Evolutionary conservation across 108 stramenopile genomes (phyloP), one percentile per base, ranked within the genome.

Genomic region (Fragilaria radians): DNA sequence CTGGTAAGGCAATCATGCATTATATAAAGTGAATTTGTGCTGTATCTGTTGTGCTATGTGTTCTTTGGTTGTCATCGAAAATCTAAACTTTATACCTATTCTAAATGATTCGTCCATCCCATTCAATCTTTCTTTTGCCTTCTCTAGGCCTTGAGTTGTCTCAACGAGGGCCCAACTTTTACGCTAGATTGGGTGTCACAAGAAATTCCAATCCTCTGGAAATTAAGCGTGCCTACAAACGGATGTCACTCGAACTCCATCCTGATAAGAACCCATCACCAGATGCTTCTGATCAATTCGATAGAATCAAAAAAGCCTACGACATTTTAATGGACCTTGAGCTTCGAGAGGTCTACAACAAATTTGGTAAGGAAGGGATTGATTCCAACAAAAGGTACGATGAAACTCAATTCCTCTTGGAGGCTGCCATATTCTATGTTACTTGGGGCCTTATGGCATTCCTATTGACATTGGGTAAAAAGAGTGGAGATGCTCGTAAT

Each of bases 211-310:
- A 80, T 32, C 88, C 95, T 17, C 73, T 95, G 34, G 94, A 96
- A 65, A 96, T 98, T 64, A 98, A 98, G 72, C 81, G 91, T 7
- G 91, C 96, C 33, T 98, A 98, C 88, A 93, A 94, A 63, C 85
- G 79, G 52, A 76, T 96, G 32, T 80, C 85, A 48, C 77, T 97
- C 17, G 85, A 95, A 76, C 86, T 97, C 18, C 97, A 98, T 66
- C 97, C 97, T 1, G 97, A 98, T 78, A 98, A 98, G 73, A 97
- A 97, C 70, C 86, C 81, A 30, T 81, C 81, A 46, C 90, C 91
- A 17, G 71, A 78, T 54, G 98, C 98, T 1, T 78, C 92, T 17
- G 90, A 93, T 50, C 69, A 94, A 53, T 99, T 99, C 64, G 85
- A 92, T 58, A 65, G 67, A 30, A 78, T 95, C 47, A 95, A 95